Conservation (phyloP, 179 eudicot species). For the Silene noctiflora region DNA sequence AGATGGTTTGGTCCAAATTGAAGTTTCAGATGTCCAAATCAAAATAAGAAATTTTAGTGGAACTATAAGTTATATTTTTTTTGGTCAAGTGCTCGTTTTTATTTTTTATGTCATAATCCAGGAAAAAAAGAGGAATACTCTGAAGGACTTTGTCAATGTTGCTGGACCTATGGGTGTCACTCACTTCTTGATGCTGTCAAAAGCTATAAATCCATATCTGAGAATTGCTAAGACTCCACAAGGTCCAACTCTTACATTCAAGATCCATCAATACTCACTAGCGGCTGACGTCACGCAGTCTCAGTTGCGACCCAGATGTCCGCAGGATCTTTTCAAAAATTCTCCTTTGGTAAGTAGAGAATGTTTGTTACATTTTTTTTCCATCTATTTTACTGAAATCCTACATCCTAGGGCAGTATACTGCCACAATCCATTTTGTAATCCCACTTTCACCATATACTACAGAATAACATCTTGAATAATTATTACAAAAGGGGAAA, state of each 20-base stretch:
- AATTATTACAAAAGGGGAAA: neutral
- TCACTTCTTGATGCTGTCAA: slow-evolving; percentile 84
- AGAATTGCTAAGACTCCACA: slow-evolving; percentile 92
- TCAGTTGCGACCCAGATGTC: slow-evolving; percentile 81
- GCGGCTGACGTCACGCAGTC: slow-evolving; percentile 74
- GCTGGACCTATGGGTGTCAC: slow-evolving; percentile 97
- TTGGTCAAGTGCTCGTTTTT: neutral
- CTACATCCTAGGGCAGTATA: too few relatives aligned
- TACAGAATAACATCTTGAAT: neutral
- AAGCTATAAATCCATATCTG: slow-evolving; percentile 61
- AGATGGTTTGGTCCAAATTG: neutral
- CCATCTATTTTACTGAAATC: too few relatives aligned
- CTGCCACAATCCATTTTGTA: too few relatives aligned
- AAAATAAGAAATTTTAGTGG: neutral
- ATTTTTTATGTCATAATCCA: slow-evolving; percentile 31
- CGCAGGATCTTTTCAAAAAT: slow-evolving; percentile 71
- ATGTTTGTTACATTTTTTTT: too few relatives aligned
- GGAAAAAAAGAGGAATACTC: slow-evolving; percentile 82
- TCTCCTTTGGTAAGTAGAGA: slow-evolving; percentile 65
- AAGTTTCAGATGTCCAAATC: too few relatives aligned
- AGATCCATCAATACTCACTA: slow-evolving; percentile 74
- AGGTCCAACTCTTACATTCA: slow-evolving; percentile 87
- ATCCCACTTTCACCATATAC: neutral
- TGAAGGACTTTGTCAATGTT: slow-evolving; percentile 85
- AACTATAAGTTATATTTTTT: neutral